Evolutionary conservation across 257 asterid species (phyloP).

Genomic region (Parsonsia alboflavescens): DNA sequence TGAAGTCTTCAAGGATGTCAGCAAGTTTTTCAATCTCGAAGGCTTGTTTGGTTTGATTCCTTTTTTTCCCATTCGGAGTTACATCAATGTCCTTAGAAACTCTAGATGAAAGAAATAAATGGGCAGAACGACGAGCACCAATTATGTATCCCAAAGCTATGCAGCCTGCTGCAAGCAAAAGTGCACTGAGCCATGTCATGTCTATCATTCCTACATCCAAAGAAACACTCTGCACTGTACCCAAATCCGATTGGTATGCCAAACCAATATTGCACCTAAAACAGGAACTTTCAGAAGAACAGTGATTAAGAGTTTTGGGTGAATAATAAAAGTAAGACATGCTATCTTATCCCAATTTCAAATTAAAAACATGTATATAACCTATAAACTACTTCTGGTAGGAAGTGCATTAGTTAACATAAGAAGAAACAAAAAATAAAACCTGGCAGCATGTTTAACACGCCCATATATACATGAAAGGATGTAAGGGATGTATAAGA

Average conservation of each 20-base stretch:
- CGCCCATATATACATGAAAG: background rate
- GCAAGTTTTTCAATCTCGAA: conserved; percentile 80
- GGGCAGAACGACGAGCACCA: conserved; percentile 48
- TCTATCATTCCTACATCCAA: conserved; percentile 53
- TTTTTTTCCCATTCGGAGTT: conserved; percentile 35
- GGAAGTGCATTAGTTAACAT: background rate
- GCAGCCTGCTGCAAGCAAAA: conserved; percentile 76
- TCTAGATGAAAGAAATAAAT: conserved; percentile 19
- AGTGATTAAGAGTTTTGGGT: background rate
- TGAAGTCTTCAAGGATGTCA: conserved; percentile 79
- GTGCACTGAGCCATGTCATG: conserved; percentile 68
- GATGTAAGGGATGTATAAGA: background rate
- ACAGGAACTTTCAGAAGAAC: background rate
- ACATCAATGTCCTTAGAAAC: conserved; percentile 23
- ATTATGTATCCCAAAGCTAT: conserved; percentile 72
- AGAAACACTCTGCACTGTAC: conserved; percentile 35
- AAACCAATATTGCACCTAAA: background rate
- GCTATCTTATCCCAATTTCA: background rate
- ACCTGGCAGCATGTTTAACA: background rate
- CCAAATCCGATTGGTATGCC: conserved; percentile 10
- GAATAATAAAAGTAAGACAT: background rate
- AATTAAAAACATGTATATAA: background rate
- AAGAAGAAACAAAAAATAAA: background rate
- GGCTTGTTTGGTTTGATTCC: conserved; percentile 46
- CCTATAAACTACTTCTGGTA: background rate